Evolutionary conservation across 345 rosid species (phyloP).

Genomic region (Brassica juncea): DNA sequence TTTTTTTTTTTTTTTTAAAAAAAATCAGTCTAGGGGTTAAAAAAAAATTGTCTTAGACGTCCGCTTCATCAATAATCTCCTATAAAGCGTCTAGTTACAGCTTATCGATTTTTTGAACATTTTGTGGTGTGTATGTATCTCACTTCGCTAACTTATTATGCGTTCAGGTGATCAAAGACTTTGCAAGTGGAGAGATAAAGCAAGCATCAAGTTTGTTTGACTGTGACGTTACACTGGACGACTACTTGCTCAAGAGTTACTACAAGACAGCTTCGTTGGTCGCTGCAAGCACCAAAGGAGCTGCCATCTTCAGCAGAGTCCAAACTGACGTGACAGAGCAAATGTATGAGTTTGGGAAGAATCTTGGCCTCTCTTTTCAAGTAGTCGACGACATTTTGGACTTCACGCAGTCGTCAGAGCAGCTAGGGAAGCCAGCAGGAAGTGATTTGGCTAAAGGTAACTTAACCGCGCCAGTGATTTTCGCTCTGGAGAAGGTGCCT

Average conservation of each 20-base stretch:
- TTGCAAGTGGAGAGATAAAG: conserved; percentile 97
- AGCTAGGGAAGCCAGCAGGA: conserved; percentile 86
- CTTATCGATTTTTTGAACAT: too few species aligned
- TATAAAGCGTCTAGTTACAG: too few species aligned
- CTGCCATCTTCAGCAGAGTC: conserved; percentile 80
- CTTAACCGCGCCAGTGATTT: conserved; percentile 84
- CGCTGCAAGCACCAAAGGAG: conserved; percentile 93
- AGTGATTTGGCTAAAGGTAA: conserved; percentile 79
- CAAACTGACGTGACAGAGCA: conserved; percentile 46
- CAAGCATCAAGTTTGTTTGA: conserved; percentile 92
- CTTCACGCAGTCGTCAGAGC: conserved; percentile 90
- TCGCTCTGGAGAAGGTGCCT: conserved; percentile 68
- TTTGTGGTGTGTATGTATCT: background rate
- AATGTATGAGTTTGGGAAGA: conserved; percentile 83
- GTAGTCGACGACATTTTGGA: conserved; percentile 90
- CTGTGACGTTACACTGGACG: conserved; percentile 72
- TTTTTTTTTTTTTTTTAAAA: too few species aligned
- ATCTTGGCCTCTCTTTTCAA: conserved; percentile 89
- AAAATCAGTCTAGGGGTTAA: too few species aligned
- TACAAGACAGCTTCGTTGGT: conserved; percentile 92
- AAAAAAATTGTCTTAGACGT: too few species aligned
- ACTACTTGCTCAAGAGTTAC: conserved; percentile 85
- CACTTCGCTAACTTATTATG: background rate
- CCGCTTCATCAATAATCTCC: too few species aligned
- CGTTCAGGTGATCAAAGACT: conserved; percentile 74